Base-by-base conservation (phyloP, 2,329 filamentous ascomycete species). In the Mollisiaceae sp. region DNA sequence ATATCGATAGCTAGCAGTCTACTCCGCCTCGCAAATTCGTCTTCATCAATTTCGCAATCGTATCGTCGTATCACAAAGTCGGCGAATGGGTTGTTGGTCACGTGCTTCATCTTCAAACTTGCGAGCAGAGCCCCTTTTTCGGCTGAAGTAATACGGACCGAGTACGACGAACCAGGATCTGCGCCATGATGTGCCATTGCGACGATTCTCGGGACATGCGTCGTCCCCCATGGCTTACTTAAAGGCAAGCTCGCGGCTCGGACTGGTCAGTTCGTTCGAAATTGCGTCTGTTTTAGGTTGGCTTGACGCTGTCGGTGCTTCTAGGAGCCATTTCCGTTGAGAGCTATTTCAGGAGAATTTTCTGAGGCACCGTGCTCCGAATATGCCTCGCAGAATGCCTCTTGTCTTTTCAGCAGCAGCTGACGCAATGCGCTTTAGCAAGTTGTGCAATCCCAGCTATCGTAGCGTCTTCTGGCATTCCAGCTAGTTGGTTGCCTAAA, bases 401-500 rank as follows among this genome's bases (percentile, higher is more conserved):
- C 24, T 32, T 27, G 18, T 54, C 22, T 27, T 3, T 54, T 57
- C 24, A 39, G n/a, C 15, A 59, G 59, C 59, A 61, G 43, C 52
- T 14, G 35, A 66, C 41, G 35, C 43, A 50, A 58, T 61, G 36
- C 12, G 27, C 20, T 45, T 47, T 54, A 4, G 35, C 61, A 15
- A 66, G 52, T 4, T 60, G 24, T 8, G 59, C 15, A 36, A 65
- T 36, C 32, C 67, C 62, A 12, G 32, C 27, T 22, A n/a, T 36
- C 9, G 61, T 27, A 2, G 54, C 14, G 24, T 60, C 20, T 38
- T 65, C 62, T 8, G 57, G 36, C 15, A 24, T 39, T 8, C 32
- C 55, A 18, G 55, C 35, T 20, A 36, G 24, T 18, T 57, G 55
- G 18, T 57, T 22, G 12, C 36, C 15, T 15, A 64, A 55, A 15